Base-by-base conservation (phyloP, 1,284 basidiomycete species). In the Mrakiaceae sp. region DNA sequence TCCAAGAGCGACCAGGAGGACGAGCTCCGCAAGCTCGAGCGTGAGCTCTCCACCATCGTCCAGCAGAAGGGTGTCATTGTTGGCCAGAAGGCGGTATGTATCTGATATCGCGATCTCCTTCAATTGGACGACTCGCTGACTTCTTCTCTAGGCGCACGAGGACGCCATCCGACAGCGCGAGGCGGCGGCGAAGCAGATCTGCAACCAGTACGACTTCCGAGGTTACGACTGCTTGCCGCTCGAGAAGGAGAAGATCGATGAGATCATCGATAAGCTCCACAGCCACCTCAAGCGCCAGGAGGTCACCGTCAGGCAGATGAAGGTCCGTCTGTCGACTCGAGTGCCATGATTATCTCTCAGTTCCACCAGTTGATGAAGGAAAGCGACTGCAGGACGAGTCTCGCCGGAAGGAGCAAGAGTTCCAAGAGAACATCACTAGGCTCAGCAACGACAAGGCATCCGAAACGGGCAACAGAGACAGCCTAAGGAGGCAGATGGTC, bases 151-250 rank as follows among this genome's bases (percentile, higher is more conserved):
- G 89, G 82, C 82, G 7, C 88, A 95, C 74, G 83, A 87, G 66
- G 78, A 82, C 62, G 86, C 87, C n/a, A 76, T 93, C 47, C 72
- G 75, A 2, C 84, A 86, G 9, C 84, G 93, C 40, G 90, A 94
- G 73, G 78, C 81, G 8, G 78, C 86, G 44, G 86, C 97, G 64
- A 83, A 82, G 40, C 82, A 86, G 49, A 82, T 91, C 8, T 82
- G 84, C 57, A 78, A 83, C 55, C 83, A 83, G 67, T 80, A 88
- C 69, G 80, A 82, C 40, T 85, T 96, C 70, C 82, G 83, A 62
- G 91, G 90, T 0, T 93, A 84, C 71, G 84, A 83, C 64, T 78
- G 81, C 54, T 79, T 82, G 2, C 83, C 84, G 1, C 79, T 90
- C 40, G 83, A 83, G 61, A 80, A 83, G 60, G 82, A 84, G 40